Base-by-base conservation (phyloP, 2,329 filamentous ascomycete genomes). In the Ophiocordyceps sinensis region DNA sequence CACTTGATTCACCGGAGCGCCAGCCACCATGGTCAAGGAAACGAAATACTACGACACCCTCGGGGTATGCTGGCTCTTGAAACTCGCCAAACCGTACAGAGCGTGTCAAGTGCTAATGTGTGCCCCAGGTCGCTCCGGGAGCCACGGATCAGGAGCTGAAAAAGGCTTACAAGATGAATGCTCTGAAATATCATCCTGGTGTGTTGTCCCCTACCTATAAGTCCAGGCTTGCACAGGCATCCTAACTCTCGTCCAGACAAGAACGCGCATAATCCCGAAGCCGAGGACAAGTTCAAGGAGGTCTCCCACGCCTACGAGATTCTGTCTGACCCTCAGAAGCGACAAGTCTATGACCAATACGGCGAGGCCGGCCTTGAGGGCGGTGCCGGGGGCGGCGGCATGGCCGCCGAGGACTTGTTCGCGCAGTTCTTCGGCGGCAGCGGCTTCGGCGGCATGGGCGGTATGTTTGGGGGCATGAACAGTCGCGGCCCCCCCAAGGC, bases 211-310 rank as follows among this genome's bases (percentile, higher is more conserved):
- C 5, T 12, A 13, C 1, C 23, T 5, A 15, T 29, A 3, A 10
- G 32, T 10, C 2, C 5, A 7, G 5, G 3, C n/a, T 14, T 9
- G 32, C 15, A 10, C 9, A 19, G 7, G 9, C 15, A 12, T 9
- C 15, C 50, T 53, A 41, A 53, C 43, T 28, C 21, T 12, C 29
- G 44, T 23, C 43, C 51, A 93, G 89, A 98, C 66, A 98, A 98
- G 75, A 98, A 98, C 65, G 78, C 82, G 49, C 79, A 91, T 70
- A 93, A 94, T 70, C 87, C 88, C 34, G 83, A 80, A 23, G 88
- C 91, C 40, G 87, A 89, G 53, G 87, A 94, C 46, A 98, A 95
- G 66, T 98, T 98, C 80, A 96, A 98, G 71, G 88, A 95, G 56
- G 75, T 95, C 46, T 94, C 87, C 49, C 82, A 89, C 58, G 91